phyloP scores from a whole-genome alignment of 306 rosid genomes.

The Prunus kanzakura region DNA sequence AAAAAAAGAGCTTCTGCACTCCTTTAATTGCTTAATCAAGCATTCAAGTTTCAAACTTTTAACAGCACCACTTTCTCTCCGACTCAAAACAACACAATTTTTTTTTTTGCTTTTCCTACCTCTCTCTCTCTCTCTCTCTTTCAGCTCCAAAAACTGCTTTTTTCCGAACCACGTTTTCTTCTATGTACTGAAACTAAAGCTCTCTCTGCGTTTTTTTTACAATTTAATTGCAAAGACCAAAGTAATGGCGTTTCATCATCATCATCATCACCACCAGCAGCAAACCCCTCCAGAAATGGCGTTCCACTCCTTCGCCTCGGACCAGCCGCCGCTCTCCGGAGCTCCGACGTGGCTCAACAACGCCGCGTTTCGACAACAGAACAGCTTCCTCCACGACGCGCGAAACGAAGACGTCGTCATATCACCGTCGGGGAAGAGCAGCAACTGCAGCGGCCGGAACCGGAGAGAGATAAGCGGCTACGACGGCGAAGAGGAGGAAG shows the following conservation, averaged over 20 bases:
- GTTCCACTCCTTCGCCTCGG: conserved; percentile 45
- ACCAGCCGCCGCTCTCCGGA: conserved; percentile 26
- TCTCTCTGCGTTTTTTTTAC: neutral
- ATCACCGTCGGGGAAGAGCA: conserved; percentile 23
- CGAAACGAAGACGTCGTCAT: conserved; percentile 23
- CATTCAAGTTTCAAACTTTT: neutral
- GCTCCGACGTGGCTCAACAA: conserved; percentile 55
- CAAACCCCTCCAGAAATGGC: conserved; percentile 43
- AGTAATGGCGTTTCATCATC: conserved; percentile 62
- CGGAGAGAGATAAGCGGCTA: conserved; percentile 7
- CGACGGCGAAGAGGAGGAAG: conserved; percentile 20
- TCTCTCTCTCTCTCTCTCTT: too few relatives aligned
- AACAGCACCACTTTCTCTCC: neutral
- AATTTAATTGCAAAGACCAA: neutral
- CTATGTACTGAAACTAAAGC: neutral
- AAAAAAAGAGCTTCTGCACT: neutral
- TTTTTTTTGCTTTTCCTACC: neutral
- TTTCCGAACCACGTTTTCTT: neutral
- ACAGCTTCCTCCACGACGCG: conserved; percentile 38
- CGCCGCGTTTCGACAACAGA: conserved; percentile 53
- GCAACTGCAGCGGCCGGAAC: conserved; percentile 30
- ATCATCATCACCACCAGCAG: conserved; percentile 29
- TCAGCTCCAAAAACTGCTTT: neutral
- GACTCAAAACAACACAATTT: neutral
- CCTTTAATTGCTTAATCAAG: neutral